These are phyloP conservation scores for Pseudocercospora musae DNA, from an alignment of 2,329 filamentous ascomycete genomes.

Conservation along the genomic window DNA sequence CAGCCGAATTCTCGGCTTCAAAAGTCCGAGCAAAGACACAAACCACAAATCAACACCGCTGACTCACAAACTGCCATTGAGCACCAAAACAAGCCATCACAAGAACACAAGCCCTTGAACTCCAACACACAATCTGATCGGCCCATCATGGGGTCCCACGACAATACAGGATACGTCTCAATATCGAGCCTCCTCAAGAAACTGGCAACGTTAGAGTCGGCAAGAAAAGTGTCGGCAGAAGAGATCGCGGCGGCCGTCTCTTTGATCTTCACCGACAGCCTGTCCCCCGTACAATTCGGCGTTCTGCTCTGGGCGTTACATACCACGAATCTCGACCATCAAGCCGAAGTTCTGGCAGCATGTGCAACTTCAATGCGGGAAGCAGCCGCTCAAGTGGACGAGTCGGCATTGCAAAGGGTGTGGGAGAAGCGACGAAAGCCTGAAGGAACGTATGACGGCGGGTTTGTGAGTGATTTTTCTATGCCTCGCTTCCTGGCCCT, in stretches of 20 bases:
- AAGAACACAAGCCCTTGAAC: no score
- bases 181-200: constrained; percentile 72
- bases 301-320: constrained; percentile 87
- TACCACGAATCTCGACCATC: constrained; percentile 81
- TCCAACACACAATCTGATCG: not conserved
- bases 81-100: not conserved
- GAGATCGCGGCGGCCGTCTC: constrained; percentile 90
- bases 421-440: constrained; percentile 59
- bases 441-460: constrained; percentile 75
- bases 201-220: constrained; percentile 52
- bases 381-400: constrained; percentile 71
- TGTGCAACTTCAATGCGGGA: constrained; percentile 81
- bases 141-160: constrained; percentile 15
- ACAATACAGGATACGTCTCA: constrained; percentile 35
- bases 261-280: constrained; percentile 83
- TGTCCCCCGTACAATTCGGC: constrained; percentile 84
- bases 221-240: constrained; percentile 58
- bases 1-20: not conserved
- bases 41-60: not conserved
- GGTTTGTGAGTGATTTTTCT: constrained; percentile 61
- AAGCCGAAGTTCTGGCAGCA: constrained; percentile 79
- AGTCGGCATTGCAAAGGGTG: constrained; percentile 57
- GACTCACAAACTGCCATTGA: constrained; percentile 1
- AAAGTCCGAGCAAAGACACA: not conserved
- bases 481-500: constrained; percentile 1